These are phyloP conservation scores for Candida montana DNA, from an alignment of 805 yeast genomes.

Conservation along the genomic window DNA sequence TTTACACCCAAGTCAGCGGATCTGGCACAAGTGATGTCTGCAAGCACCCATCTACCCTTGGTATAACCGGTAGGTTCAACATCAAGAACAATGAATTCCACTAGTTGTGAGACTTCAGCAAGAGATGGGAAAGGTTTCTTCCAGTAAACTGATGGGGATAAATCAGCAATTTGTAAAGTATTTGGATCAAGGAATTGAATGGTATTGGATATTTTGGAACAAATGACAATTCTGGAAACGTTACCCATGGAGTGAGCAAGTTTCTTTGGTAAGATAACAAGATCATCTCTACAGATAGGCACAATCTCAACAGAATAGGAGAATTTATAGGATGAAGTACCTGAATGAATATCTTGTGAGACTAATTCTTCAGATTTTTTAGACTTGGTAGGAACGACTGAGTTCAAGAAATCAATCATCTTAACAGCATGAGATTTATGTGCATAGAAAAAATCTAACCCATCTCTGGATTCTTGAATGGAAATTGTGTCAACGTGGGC, in stretches of 20 bases:
- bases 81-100: conserved; percentile 86
- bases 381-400: conserved; percentile 79
- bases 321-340: conserved; percentile 82
- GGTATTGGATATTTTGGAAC: conserved; percentile 78
- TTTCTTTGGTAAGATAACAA: conserved; percentile 85
- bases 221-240: conserved; percentile 73
- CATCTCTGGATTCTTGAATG: conserved; percentile 89
- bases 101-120: conserved; percentile 67
- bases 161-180: conserved; percentile 72
- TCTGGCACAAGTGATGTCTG: conserved; percentile 90
- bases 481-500: conserved; percentile 94
- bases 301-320: conserved; percentile 90
- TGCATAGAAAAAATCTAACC: conserved; percentile 88
- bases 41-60: conserved; percentile 72
- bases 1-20: conserved; percentile 83
- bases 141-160: conserved; percentile 72
- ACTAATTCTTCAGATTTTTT: conserved; percentile 89
- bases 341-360: conserved; percentile 88
- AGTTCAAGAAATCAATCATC: conserved; percentile 83
- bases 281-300: conserved; percentile 95
- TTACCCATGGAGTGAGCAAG: conserved; percentile 81
- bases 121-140: conserved; percentile 74
- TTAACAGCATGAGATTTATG: conserved; percentile 88
- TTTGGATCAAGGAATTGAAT: conserved; percentile 84
- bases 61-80: conserved; percentile 86